Conservation (phyloP, 139 green algal genomes). For the Tetradesmus lagerheimii region DNA sequence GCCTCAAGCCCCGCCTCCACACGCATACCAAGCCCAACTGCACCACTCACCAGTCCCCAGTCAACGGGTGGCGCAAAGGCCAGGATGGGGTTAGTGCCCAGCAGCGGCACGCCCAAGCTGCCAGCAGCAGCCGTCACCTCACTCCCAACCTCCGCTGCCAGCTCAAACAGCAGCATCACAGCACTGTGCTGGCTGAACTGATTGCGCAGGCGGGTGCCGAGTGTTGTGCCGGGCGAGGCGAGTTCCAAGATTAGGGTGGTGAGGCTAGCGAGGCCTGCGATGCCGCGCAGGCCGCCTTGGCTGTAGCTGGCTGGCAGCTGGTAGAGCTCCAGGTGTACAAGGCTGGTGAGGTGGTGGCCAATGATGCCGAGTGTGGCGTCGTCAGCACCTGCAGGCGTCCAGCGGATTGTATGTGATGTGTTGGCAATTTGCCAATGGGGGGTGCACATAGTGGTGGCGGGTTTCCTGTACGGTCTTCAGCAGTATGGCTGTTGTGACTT, state of each 20-base stretch:
- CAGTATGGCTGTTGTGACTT: no score
- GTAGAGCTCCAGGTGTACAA: conserved; percentile 25
- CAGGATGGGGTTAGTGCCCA: conserved; percentile 15
- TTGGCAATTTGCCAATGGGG: no score
- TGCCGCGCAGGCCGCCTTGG: neutral
- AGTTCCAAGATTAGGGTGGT: neutral
- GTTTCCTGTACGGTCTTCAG: no score
- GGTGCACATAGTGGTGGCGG: no score
- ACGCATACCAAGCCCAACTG: no score
- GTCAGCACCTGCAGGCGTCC: neutral
- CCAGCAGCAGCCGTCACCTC: conserved; percentile 1
- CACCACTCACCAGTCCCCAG: neutral
- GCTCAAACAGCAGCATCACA: neutral
- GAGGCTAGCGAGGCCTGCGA: neutral
- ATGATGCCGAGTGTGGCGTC: conserved; percentile 11
- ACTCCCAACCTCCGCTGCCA: conserved; percentile 12
- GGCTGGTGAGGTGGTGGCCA: conserved; percentile 4
- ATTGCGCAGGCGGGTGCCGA: neutral
- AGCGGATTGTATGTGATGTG: no score
- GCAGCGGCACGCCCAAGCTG: conserved; percentile 7
- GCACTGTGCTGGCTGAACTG: neutral
- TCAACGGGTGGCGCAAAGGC: neutral
- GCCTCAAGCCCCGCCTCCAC: no score
- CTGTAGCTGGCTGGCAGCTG: conserved; percentile 26
- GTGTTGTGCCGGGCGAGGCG: neutral